These are phyloP conservation scores for Zygoascus ofunaensis DNA, from an alignment of 805 yeast species.

Conservation along the genomic window DNA sequence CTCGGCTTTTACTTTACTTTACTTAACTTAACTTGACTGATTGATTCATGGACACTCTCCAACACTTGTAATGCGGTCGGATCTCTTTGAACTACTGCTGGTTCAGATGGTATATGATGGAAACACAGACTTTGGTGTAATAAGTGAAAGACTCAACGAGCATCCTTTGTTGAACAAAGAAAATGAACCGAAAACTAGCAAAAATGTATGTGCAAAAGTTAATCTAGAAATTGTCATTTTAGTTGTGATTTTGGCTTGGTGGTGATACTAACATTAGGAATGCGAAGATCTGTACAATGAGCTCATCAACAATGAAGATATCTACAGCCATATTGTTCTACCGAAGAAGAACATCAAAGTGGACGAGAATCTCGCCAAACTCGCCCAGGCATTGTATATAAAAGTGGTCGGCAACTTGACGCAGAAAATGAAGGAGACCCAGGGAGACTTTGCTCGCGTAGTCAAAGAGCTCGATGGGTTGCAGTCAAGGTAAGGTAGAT, in stretches of 20 bases:
- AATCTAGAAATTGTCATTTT: not conserved
- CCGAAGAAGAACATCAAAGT: slow-evolving; percentile 3
- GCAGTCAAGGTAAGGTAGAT: no score
- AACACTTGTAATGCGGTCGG: not conserved
- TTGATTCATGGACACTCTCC: no score
- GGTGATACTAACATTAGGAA: slow-evolving; percentile 1
- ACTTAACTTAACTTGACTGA: no score
- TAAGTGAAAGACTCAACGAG: slow-evolving; percentile 19
- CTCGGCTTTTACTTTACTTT: no score
- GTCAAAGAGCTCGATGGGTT: slow-evolving; percentile 14
- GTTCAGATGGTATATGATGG: slow-evolving; percentile 28
- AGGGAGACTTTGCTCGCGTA: slow-evolving; percentile 18
- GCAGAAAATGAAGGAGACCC: slow-evolving; percentile 19
- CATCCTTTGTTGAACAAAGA: slow-evolving; percentile 24
- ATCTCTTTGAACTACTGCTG: slow-evolving; percentile 24
- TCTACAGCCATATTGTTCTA: slow-evolving; percentile 6
- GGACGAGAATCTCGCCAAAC: slow-evolving; percentile 16
- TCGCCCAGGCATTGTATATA: slow-evolving; percentile 23
- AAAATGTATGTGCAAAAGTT: not conserved
- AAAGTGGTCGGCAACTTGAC: slow-evolving; percentile 18
- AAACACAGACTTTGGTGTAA: slow-evolving; percentile 17
- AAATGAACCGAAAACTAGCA: slow-evolving; percentile 2
- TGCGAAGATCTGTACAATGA: slow-evolving; percentile 19
- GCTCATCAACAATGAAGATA: slow-evolving; percentile 15
- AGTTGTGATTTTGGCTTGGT: not conserved